phyloP scores from a whole-genome alignment of 305 asterid genomes.

The Solanum hybrid region DNA sequence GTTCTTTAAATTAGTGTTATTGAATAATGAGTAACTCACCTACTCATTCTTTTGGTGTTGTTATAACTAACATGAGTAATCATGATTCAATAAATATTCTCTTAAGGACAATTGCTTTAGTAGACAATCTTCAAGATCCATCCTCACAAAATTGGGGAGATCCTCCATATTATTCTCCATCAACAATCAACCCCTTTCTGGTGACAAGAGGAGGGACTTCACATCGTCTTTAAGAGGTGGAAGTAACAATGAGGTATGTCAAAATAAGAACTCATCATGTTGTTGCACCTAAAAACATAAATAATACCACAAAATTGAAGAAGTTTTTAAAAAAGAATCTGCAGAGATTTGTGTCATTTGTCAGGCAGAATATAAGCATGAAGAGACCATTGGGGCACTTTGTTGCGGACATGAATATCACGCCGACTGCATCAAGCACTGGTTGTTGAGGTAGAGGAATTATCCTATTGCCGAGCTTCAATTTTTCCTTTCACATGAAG shows the following conservation, averaged over 20 bases:
- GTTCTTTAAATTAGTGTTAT: background rate
- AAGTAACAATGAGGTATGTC: background rate
- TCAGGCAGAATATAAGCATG: background rate
- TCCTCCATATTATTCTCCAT: background rate
- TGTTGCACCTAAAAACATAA: background rate
- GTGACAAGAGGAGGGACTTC: background rate
- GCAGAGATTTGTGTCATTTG: background rate
- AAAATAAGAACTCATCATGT: background rate
- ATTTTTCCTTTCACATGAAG: background rate
- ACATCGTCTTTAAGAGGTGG: background rate
- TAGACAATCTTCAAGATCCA: background rate
- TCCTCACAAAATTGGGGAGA: background rate
- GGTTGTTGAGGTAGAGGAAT: background rate
- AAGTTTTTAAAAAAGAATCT: background rate
- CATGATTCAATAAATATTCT: too few relatives aligned
- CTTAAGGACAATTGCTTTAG: background rate
- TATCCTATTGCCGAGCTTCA: background rate
- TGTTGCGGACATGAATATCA: background rate
- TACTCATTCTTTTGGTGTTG: background rate
- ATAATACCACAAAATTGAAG: background rate
- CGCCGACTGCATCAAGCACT: background rate
- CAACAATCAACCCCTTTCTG: background rate
- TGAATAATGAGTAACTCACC: background rate
- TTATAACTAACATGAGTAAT: background rate
- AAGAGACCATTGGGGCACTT: background rate